A percentile compares a stretch with the other conserved stretches of the same genome.
These are phyloP conservation scores for Graphilbum fragrans DNA, from an alignment of 2,329 filamentous ascomycete genomes.

Conservation along the genomic window DNA sequence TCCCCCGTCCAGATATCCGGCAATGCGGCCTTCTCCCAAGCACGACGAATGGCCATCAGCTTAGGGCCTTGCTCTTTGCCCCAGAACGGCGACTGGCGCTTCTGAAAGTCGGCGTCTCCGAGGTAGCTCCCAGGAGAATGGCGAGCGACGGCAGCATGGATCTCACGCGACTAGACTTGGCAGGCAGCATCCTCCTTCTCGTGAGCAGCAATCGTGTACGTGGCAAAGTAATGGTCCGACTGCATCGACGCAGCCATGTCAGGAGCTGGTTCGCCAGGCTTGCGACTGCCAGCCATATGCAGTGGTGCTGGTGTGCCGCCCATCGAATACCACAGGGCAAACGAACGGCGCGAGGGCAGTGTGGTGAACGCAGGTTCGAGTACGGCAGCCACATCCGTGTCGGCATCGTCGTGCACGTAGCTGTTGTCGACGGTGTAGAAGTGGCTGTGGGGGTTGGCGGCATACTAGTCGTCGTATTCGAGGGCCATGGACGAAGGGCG, in stretches of 20 bases:
- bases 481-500: conserved; percentile 22
- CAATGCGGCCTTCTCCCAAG: conserved; percentile 7
- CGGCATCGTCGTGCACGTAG: conserved; percentile 33
- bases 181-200: conserved; percentile 29
- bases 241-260: conserved; percentile 44
- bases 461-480: conserved; percentile 29
- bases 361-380: conserved; percentile 34
- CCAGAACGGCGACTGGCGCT: conserved; percentile 35
- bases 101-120: conserved; percentile 41
- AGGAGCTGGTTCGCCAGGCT: too few relatives aligned
- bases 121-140: conserved; percentile 37
- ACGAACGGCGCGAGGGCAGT: conserved; percentile 30
- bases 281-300: conserved; percentile 22
- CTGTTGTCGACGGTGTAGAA: conserved; percentile 38
- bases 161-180: conserved; percentile 27
- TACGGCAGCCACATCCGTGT: conserved; percentile 23
- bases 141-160: conserved; percentile 25
- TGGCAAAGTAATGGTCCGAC: conserved; percentile 41
- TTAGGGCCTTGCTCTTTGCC: conserved; percentile 16
- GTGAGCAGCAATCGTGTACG: conserved; percentile 38
- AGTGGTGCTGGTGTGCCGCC: conserved; percentile 31
- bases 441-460: conserved; percentile 33
- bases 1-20: conserved; percentile 8
- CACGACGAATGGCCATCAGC: conserved; percentile 5
- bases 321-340: conserved; percentile 39